Evolutionary conservation across 2,329 filamentous ascomycete species (phyloP), one percentile per base, ranked within the genome.

Genomic region (Penicillium sp.): DNA sequence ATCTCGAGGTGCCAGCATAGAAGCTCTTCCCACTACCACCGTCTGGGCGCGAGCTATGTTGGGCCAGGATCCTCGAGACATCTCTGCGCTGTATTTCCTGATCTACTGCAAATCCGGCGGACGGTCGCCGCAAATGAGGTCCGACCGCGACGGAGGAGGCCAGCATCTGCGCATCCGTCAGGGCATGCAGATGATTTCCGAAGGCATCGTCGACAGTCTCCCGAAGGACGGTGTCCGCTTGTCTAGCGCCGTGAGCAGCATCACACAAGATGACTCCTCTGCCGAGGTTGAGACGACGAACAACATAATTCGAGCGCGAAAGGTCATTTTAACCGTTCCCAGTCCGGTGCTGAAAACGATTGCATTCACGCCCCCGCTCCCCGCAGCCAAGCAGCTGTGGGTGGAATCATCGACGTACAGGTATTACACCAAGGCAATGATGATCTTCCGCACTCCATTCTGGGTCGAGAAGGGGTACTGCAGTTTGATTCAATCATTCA

Each of bases 21-120:
- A 35, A 1, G 60, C 78, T 0, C 46, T 81, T 0, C 72, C 73
- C 1, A 79, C 75, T 0, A 78, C 78, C 1, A 77, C 67, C 3
- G 73, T 85, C 5, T 85, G 83, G 76, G 80, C 80, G 0, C 75
- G 81, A 0, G 84, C 80, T 1, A 83, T 84, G 79, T 71, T 85
- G 2, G 85, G 85, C 1, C 71, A 80, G 1, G 82, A 86, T 38
- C 79, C 84, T 0, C 62, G 58, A 1, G 83, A 86, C 15, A 67
- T 86, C 4, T 82, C 79, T 7, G 84, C 85, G 0, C 69, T 84
- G 2, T 87, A 75, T 67, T 86, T 88, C 66, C 75, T 88, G 21
- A 78, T 85, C 67, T 86, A 88, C 72, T 83, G 82, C 76, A 82
- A 81, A 65, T 79, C 78, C 9, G 83, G 83, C 3, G 81, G 81